Evolutionary conservation across 202 grass and related monocot species (phyloP).

Genomic region (Schoenoplectus tabernaemontani): DNA sequence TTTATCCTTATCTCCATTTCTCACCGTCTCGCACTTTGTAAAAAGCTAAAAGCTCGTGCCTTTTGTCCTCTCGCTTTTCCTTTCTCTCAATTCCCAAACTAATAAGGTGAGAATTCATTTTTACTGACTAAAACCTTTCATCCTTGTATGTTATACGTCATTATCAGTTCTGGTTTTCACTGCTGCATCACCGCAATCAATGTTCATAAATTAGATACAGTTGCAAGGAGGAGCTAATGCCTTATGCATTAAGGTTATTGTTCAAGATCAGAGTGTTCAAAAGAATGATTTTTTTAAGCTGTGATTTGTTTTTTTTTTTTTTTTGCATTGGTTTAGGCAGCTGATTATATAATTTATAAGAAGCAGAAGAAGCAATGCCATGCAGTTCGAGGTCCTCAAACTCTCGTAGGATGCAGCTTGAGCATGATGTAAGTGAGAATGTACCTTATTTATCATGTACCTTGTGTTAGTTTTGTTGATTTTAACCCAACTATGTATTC

Average conservation of each 20-base stretch:
- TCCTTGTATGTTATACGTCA: background rate
- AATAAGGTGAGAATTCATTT: no score
- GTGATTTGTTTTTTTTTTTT: background rate
- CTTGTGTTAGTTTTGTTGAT: background rate
- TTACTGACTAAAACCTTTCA: background rate
- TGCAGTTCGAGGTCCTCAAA: constrained; percentile 1
- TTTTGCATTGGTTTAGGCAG: constrained; percentile 7
- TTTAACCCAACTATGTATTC: constrained; percentile 3
- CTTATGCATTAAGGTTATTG: no score
- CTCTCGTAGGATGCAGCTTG: constrained; percentile 30
- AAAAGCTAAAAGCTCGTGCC: background rate
- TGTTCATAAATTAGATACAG: background rate
- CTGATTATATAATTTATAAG: constrained; percentile 3
- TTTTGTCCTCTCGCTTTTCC: background rate
- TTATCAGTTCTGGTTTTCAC: background rate
- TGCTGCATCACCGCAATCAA: background rate
- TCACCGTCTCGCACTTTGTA: background rate
- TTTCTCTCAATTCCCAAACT: no score
- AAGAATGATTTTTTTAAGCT: background rate
- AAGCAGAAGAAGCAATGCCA: constrained; percentile 18
- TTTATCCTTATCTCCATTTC: background rate
- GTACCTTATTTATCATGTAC: background rate
- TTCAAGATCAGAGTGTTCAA: background rate
- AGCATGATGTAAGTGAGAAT: constrained; percentile 45
- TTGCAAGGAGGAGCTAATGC: background rate